These are phyloP conservation scores for Ogataea minuta DNA, from an alignment of 805 yeast genomes.

Conservation along the genomic window DNA sequence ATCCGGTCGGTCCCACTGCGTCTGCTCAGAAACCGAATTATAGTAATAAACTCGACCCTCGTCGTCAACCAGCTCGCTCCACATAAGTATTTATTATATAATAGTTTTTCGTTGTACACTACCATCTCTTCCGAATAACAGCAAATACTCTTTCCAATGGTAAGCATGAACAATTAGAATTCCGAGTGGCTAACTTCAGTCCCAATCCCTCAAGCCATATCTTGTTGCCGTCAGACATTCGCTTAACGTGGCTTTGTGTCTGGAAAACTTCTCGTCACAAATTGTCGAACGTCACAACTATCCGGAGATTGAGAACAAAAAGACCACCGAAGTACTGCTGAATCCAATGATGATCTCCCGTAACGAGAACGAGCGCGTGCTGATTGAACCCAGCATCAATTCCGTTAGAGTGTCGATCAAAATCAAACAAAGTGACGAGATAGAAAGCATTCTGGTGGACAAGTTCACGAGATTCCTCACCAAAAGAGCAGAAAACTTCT, in stretches of 20 bases:
- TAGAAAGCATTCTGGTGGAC: conserved; percentile 90
- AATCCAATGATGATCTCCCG: conserved; percentile 89
- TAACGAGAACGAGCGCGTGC: conserved; percentile 87
- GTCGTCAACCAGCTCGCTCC: conserved; percentile 66
- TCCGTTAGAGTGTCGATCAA: conserved; percentile 87
- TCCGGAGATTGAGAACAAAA: conserved; percentile 89
- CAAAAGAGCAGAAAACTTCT: conserved; percentile 92
- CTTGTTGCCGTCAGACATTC: conserved; percentile 91
- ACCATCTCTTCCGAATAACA: conserved; percentile 11
- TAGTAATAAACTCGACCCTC: conserved; percentile 73
- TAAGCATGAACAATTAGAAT: conserved; percentile 1
- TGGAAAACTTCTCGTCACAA: conserved; percentile 93
- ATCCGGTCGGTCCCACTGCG: conserved; percentile 81
- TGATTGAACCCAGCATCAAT: conserved; percentile 92
- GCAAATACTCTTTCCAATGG: conserved; percentile 10
- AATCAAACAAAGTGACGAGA: conserved; percentile 97
- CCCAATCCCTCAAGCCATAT: conserved; percentile 96
- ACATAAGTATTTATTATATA: conserved; percentile 27
- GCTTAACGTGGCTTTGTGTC: conserved; percentile 86
- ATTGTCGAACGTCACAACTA: conserved; percentile 95
- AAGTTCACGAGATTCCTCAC: conserved; percentile 92
- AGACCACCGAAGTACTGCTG: conserved; percentile 78
- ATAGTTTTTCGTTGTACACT: conserved; percentile 7
- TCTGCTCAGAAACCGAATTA: conserved; percentile 58
- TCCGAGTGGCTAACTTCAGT: conserved; percentile 42